Base-by-base conservation (phyloP, 2,329 filamentous ascomycete genomes). In the Emergomyces africanus region DNA sequence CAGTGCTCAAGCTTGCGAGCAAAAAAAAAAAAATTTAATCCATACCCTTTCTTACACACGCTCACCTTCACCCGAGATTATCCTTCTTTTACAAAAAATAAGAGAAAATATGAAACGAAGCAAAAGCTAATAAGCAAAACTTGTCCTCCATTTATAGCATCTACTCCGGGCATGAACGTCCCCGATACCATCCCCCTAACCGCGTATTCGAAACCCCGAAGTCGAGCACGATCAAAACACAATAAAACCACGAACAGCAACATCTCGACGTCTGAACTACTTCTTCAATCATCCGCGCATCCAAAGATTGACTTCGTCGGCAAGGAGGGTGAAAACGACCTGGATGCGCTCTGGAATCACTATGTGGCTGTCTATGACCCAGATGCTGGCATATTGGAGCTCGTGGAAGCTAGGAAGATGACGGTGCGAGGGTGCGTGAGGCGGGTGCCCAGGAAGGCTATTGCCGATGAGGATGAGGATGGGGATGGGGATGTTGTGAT, bases 281-380 rank as follows among this genome's bases (percentile, higher is more conserved):
- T 85, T 41, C 76, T 85, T 10, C 82, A 85, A 61, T 83, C 83
- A 5, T 83, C 82, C 30, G 73, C 79, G 54, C 83, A 86, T 63
- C 74, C 80, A 15, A 81, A 78, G 57, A 75, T 86, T 57, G 82
- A 85, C 69, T 85, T 83, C 64, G 75, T 76, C 23, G 83, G 80
- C 25, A 74, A 73, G 41, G 75, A 78, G 65, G 73, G 72, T 33
- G 76, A 78, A 60, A 77, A 81, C 58, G 73, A 75, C 46, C 74
- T 77, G 55, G 78, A 83, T 60, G 77, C 76, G 35, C 72, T 79
- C 61, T 69, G 82, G 59, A 80, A 80, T 64, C 82, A 86, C 71
- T 86, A 85, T 64, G 69, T 85, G 61, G 83, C 80, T 57, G 74
- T 86, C 49, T 83, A 78, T 64, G 81, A 86, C 62, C 80, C 81